These are phyloP conservation scores for Pyrenula massariospora DNA, from an alignment of 495 filamentous ascomycete genomes.

Conservation along the genomic window DNA sequence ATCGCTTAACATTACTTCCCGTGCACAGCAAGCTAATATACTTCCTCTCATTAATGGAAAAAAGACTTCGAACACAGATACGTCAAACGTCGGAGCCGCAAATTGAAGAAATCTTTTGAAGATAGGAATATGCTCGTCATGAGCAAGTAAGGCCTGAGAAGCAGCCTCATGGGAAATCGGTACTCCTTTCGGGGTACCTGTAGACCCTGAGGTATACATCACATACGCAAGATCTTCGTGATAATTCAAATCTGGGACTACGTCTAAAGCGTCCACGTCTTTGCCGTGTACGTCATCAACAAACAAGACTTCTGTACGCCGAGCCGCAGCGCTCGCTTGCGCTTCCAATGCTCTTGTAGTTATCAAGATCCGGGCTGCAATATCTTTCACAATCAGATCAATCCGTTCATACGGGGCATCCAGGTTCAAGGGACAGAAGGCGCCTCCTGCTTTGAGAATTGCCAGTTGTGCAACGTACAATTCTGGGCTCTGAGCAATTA, in stretches of 20 bases:
- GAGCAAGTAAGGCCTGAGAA: constrained; percentile 65
- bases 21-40: constrained; percentile 57
- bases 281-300: constrained; percentile 14
- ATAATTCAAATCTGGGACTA: constrained; percentile 5
- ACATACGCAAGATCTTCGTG: constrained; percentile 59
- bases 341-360: constrained; percentile 18
- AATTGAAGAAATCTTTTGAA: constrained; percentile 78
- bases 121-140: constrained; percentile 57
- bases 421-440: constrained; percentile 66
- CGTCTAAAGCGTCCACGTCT: not conserved
- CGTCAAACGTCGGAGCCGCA: constrained; percentile 77
- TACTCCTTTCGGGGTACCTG: constrained; percentile 82
- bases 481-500: constrained; percentile 55
- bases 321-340: constrained; percentile 7
- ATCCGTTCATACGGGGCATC: constrained; percentile 64
- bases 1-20: constrained; percentile 55
- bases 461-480: constrained; percentile 64
- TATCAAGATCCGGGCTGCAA: constrained; percentile 44
- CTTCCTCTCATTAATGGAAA: constrained; percentile 61
- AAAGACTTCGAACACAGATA: constrained; percentile 83
- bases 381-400: constrained; percentile 60
- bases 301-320: constrained; percentile 14
- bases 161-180: constrained; percentile 63
- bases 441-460: constrained; percentile 63
- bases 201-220: constrained; percentile 86